These are phyloP conservation scores for Durusdinium trenchii DNA, from an alignment of 73 alveolate genomes.

Conservation along the genomic window DNA sequence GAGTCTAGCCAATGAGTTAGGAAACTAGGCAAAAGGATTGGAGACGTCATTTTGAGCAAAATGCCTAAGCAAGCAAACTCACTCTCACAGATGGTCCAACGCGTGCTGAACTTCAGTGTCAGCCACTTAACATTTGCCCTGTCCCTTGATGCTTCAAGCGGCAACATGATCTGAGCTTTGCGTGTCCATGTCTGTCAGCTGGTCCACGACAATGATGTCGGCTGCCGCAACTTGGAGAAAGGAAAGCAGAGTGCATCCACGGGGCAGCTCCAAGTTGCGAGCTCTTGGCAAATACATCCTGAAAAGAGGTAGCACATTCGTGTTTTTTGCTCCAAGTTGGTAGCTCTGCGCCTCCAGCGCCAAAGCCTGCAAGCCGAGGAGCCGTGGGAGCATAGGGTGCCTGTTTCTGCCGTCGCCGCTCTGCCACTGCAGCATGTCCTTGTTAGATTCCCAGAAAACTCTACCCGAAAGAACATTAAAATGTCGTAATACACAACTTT, in stretches of 20 bases:
- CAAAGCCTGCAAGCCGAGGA: not conserved
- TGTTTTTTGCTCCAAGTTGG: too few species aligned
- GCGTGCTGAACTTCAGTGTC: too few species aligned
- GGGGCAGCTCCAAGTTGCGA: not conserved
- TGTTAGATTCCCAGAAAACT: too few species aligned
- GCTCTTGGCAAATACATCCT: not conserved
- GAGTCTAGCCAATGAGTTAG: not conserved
- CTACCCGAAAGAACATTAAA: too few species aligned
- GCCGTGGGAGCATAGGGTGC: not conserved
- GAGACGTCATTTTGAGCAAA: not conserved
- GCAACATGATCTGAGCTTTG: too few species aligned
- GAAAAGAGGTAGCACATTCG: not conserved
- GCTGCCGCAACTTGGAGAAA: not conserved
- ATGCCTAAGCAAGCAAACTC: too few species aligned
- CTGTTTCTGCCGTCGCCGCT: not conserved
- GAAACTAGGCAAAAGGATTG: not conserved
- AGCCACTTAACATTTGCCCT: too few species aligned
- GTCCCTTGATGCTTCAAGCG: too few species aligned
- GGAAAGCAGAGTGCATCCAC: not conserved
- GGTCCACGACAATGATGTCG: not conserved
- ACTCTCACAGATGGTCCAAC: too few species aligned
- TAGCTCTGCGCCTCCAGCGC: not conserved
- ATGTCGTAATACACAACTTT: too few species aligned
- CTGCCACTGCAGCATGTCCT: not conserved
- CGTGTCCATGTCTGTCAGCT: conserved; percentile 34